Percentiles rank a stretch among this genome's conserved stretches.
These are phyloP conservation scores for Eucalyptus decipiens DNA, from an alignment of 345 rosid species.

Conservation along the genomic window DNA sequence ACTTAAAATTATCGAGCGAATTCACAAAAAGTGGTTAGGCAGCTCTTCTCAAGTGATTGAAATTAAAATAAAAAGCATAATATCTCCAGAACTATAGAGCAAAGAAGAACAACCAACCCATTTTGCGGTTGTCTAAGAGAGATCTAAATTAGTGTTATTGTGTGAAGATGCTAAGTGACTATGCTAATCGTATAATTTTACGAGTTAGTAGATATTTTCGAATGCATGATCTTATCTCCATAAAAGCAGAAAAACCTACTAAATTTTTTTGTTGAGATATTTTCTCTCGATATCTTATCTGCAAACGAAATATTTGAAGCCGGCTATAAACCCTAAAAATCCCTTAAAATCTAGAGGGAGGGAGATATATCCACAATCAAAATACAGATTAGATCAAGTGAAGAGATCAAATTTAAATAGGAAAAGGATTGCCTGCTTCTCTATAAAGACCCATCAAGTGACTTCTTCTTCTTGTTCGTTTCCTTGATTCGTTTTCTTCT, in stretches of 20 bases:
- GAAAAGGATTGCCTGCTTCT: neutral
- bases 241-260: neutral
- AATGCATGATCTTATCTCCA: neutral
- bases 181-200: neutral
- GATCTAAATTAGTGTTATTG: neutral
- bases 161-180: neutral
- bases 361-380: neutral
- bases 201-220: neutral
- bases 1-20: neutral
- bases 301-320: neutral
- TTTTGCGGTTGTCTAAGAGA: neutral
- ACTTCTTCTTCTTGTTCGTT: neutral
- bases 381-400: neutral
- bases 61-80: neutral
- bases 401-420: neutral
- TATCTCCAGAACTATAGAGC: neutral
- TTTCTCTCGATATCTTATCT: neutral
- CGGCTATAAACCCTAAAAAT: neutral
- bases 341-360: neutral
- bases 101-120: neutral
- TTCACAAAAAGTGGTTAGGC: neutral
- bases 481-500: neutral
- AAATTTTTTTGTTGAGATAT: neutral
- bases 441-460: neutral
- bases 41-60: neutral